Evolutionary conservation across 768 basidiomycete genomes (phyloP), one percentile per base, ranked within the genome.

Genomic region (Lactarius sp.): DNA sequence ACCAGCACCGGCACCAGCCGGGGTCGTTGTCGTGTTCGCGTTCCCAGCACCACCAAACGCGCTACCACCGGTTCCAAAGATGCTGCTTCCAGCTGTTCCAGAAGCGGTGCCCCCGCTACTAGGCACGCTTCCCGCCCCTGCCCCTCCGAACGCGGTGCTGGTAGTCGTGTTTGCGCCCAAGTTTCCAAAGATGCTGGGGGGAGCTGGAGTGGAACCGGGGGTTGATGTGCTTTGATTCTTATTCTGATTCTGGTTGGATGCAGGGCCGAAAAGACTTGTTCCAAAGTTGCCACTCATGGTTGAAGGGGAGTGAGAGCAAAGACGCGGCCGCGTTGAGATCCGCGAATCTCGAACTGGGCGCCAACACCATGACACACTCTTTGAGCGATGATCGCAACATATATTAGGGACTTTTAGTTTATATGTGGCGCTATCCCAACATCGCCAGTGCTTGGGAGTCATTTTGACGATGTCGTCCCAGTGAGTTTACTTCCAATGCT

Each of bases 271-370:
- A 16, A 56, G 12, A 16, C 58, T 54, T 16, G 64, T 4, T 62
- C 59, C 59, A 31, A 60, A 56, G 47, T 50, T 60, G 69, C 52
- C 61, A 64, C 59, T 67, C 68, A 60, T 68, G 67, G 52, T 54
- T 27, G 46, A 47, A 52, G 20, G 33, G 53, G 36, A 31, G 16
- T 51, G 18, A 20, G 39, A 3, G 37, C 18, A 13, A 34, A n/a
- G 1, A 20, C 56, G 34, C 41, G 39, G 6, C 13, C 36, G 57
- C 58, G 58, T 51, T 39, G 58, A 31, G 49, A 56, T 55, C 53
- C 53, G 22, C 22, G 34, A 57, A 16, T 27, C 46, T 62, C 6
- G 34, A 14, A 33, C n/a, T 14, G 47, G 39, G 53, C 61, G 53
- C 61, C 13, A 22, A 51, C 12, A 16, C 22, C 2, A 12, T 5